Evolutionary conservation across 2,329 filamentous ascomycete genomes (phyloP), one percentile per base, ranked within the genome.

Genomic region (Sordariomycetes sp.): DNA sequence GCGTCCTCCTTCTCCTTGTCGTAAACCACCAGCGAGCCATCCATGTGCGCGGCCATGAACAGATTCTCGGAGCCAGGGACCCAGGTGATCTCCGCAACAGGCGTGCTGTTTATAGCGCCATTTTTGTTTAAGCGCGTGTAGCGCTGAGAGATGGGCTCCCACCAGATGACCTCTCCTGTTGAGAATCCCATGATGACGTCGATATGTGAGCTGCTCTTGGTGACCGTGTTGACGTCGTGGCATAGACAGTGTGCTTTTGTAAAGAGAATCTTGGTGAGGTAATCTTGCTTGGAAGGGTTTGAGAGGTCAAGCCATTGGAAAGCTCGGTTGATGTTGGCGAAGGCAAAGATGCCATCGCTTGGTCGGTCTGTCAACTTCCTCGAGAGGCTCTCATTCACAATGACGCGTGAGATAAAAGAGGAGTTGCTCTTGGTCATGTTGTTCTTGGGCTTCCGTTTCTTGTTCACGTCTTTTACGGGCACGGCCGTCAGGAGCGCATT

Each of bases 391-490:
- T 98, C 92, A 49, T 94, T 85, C 12, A 87, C 80, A 43, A 96
- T 94, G 21, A 95, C 90, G 35, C 92, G 70, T n/a, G 90, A 95
- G 20, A 98, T 92, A 53, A 95, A 98, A 1, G 90, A 94, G 8
- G 92, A 98, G 58, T 94, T 96, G 63, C 87, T 96, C 68, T 98
- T 98, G 34, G 90, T 80, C 57, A 98, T 92, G 57, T 93, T 96
- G 60, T 90, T 96, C 70, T 96, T 98, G 3, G 92, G 92, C 57
- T 98, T 98, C 51, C 81, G 76, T 54, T 78, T 74, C 67, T 95
- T 95, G 43, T 75, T 78, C 26, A 75, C 71, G 49, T 88, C 85
- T 49, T 86, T 86, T 20, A 70, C 67, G 33, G 72, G 70, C 12
- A 69, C 64, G 14, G 70, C 67, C 9, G 70, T 65, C 20, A 96